A percentile compares a stretch with the other conserved stretches of the same genome.
phyloP scores from a whole-genome alignment of 2,329 filamentous ascomycete species.

The Fusarium sp. region DNA sequence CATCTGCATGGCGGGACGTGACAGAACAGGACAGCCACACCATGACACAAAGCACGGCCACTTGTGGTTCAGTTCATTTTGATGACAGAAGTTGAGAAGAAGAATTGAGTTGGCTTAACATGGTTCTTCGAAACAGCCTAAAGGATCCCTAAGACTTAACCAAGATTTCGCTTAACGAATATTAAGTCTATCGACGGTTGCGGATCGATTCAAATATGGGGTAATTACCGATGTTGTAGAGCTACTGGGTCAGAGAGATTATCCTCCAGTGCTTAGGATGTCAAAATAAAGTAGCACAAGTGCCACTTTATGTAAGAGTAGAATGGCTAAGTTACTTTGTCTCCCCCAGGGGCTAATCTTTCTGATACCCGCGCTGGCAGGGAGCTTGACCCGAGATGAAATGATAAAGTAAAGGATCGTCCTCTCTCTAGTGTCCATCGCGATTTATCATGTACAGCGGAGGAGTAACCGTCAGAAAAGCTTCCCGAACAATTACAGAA shows the following conservation, averaged over 20 bases:
- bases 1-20: conserved; percentile 23
- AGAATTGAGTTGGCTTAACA: neutral
- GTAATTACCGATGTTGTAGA: conserved; percentile 16
- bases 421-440: neutral
- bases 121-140: neutral
- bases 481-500: neutral
- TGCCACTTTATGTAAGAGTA: neutral
- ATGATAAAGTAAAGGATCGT: conserved; percentile 6
- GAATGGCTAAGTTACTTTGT: too few relatives aligned
- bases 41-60: conserved; percentile 20
- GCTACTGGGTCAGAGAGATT: neutral
- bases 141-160: conserved; percentile 3
- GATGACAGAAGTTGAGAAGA: neutral
- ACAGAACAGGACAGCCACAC: conserved; percentile 32
- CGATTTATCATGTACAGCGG: neutral
- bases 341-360: neutral
- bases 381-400: conserved; percentile 4
- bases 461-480: neutral
- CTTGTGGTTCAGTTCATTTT: conserved; percentile 9
- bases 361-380: neutral
- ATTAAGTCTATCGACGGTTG: neutral
- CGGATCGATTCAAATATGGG: conserved; percentile 22
- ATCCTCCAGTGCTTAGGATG: neutral
- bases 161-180: conserved; percentile 21
- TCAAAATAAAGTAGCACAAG: neutral